phyloP scores from a whole-genome alignment of 495 filamentous ascomycete genomes.

The Penicillium paradoxum region DNA sequence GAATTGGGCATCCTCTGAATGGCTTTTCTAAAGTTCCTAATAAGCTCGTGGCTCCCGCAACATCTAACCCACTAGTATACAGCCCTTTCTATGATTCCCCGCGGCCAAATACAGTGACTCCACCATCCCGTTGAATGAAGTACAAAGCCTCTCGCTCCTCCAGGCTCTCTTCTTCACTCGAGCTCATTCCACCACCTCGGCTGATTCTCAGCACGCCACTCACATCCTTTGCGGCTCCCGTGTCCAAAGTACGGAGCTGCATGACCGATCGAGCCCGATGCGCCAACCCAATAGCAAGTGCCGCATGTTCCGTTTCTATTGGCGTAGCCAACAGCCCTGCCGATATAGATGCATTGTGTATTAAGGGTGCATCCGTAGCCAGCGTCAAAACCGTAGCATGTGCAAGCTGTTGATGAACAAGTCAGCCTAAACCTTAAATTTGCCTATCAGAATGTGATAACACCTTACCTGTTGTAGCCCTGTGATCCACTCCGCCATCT shows the following conservation, averaged over 20 bases:
- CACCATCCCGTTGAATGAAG: conserved; percentile 70
- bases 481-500: conserved; percentile 43
- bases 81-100: conserved; percentile 44
- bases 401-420: conserved; percentile 27
- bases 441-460: neutral
- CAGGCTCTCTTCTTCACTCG: conserved; percentile 25
- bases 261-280: conserved; percentile 67
- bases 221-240: conserved; percentile 81
- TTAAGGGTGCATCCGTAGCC: conserved; percentile 65
- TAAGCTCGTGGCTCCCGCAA: neutral
- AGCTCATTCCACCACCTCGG: conserved; percentile 46
- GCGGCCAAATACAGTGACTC: conserved; percentile 73
- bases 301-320: conserved; percentile 59
- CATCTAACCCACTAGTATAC: conserved; percentile 12
- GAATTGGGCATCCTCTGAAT: neutral
- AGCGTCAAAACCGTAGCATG: conserved; percentile 60
- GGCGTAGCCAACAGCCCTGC: conserved; percentile 47
- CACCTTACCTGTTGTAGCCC: conserved; percentile 41
- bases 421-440: conserved; percentile 9
- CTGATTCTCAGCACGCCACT: conserved; percentile 83
- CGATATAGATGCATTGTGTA: conserved; percentile 43
- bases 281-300: conserved; percentile 63
- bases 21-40: neutral
- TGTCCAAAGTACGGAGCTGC: conserved; percentile 70
- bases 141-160: conserved; percentile 75